Percentiles rank a stretch among this genome's conserved stretches.
These are phyloP conservation scores for Pseudogymnoascus sp. DNA, from an alignment of 2,329 filamentous ascomycete genomes.

Conservation along the genomic window DNA sequence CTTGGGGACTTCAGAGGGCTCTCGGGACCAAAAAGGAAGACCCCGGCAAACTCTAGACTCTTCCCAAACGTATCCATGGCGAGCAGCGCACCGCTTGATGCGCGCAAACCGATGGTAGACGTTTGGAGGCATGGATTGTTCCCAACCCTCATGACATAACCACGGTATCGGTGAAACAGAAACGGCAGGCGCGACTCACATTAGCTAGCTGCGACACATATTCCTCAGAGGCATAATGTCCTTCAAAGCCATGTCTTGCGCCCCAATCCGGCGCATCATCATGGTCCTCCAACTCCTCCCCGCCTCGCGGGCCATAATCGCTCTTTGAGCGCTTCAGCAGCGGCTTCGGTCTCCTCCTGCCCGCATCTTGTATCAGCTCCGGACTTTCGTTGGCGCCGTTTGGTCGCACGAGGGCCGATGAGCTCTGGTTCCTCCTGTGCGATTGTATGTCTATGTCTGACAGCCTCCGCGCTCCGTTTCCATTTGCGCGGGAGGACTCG, in stretches of 20 bases:
- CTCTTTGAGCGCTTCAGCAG: slow-evolving; percentile 38
- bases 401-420: neutral
- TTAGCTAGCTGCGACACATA: slow-evolving; percentile 61
- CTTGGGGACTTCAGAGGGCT: neutral
- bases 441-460: neutral
- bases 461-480: neutral
- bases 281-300: slow-evolving; percentile 22
- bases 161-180: slow-evolving; percentile 2
- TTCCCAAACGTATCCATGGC: neutral
- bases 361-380: slow-evolving; percentile 22
- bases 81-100: slow-evolving; percentile 4
- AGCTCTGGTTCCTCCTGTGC: neutral
- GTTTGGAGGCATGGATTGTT: neutral
- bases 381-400: neutral
- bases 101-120: neutral
- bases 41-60: neutral
- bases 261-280: slow-evolving; percentile 28
- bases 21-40: neutral
- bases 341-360: slow-evolving; percentile 21
- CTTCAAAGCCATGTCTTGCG: slow-evolving; percentile 62
- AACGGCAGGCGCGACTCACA: slow-evolving; percentile 36
- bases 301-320: slow-evolving; percentile 39
- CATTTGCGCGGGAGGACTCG: neutral
- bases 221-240: slow-evolving; percentile 63
- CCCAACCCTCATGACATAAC: slow-evolving; percentile 1